These are phyloP conservation scores for Debaryomycetaceae sp. DNA, from an alignment of 1,139 yeast genomes.

Conservation along the genomic window DNA sequence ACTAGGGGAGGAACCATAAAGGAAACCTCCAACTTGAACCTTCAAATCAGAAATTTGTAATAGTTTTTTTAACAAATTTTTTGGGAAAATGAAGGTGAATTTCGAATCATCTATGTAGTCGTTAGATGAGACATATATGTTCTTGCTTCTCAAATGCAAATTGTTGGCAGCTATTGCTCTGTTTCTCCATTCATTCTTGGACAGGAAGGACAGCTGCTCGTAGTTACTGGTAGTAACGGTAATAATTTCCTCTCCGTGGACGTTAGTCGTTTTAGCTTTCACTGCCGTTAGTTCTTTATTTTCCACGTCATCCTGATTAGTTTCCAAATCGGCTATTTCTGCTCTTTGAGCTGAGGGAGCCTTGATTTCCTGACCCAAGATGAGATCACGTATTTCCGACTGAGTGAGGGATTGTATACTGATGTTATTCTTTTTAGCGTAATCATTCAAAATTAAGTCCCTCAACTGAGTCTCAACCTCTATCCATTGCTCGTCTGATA, in stretches of 20 bases:
- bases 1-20: slow-evolving; percentile 73
- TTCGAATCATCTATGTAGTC: slow-evolving; percentile 51
- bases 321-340: slow-evolving; percentile 74
- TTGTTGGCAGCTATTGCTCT: slow-evolving; percentile 79
- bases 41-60: slow-evolving; percentile 79
- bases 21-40: slow-evolving; percentile 75
- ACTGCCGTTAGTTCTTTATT: slow-evolving; percentile 64
- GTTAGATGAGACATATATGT: slow-evolving; percentile 62
- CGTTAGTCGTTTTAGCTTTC: slow-evolving; percentile 82
- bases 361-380: slow-evolving; percentile 88
- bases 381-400: slow-evolving; percentile 88
- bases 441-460: slow-evolving; percentile 82
- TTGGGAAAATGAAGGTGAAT: slow-evolving; percentile 73
- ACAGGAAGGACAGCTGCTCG: slow-evolving; percentile 79
- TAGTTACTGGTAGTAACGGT: slow-evolving; percentile 90
- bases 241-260: slow-evolving; percentile 93
- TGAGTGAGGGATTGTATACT: slow-evolving; percentile 87
- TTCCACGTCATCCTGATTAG: slow-evolving; percentile 34
- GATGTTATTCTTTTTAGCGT: slow-evolving; percentile 80
- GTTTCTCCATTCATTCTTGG: slow-evolving; percentile 89
- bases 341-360: slow-evolving; percentile 84
- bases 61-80: slow-evolving; percentile 72
- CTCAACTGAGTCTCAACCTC: slow-evolving; percentile 83
- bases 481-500: slow-evolving; percentile 87
- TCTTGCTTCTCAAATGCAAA: slow-evolving; percentile 70